A percentile compares a stretch with the other conserved stretches of the same genome.
phyloP scores from a whole-genome alignment of 257 asterid genomes.

The Scutellaria baicalensis region DNA sequence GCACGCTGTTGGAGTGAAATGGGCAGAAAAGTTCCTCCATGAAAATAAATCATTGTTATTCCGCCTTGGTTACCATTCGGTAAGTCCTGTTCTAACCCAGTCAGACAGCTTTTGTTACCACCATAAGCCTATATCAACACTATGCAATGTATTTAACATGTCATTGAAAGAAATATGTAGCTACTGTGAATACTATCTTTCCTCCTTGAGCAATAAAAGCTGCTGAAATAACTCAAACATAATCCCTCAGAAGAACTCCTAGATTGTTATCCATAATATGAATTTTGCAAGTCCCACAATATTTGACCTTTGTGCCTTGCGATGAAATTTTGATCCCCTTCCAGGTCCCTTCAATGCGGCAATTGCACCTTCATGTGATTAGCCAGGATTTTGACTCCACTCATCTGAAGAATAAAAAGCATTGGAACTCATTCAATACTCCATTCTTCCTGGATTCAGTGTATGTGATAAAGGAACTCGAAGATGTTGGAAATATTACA shows the following conservation, averaged over 20 bases:
- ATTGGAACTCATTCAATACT: conserved; percentile 86
- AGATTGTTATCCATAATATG: not conserved
- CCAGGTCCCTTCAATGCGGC: conserved; percentile 89
- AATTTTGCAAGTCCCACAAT: not conserved
- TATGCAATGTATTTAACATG: not conserved
- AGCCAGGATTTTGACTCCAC: conserved; percentile 86
- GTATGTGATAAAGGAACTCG: conserved; percentile 66
- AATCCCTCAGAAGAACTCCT: too few relatives aligned
- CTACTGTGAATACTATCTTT: not conserved
- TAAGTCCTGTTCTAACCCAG: conserved; percentile 22
- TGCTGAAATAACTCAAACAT: not conserved
- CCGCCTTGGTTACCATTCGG: conserved; percentile 96
- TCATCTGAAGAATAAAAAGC: conserved; percentile 79
- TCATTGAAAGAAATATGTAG: not conserved
- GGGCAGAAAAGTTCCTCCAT: conserved; percentile 53
- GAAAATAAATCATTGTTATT: conserved; percentile 50
- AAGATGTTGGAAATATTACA: conserved; percentile 33
- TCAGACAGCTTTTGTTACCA: not conserved
- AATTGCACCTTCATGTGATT: conserved; percentile 86
- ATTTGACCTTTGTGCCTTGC: not conserved
- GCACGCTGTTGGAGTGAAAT: conserved; percentile 70
- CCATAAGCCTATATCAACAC: not conserved
- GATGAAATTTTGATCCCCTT: not conserved
- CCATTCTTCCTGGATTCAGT: conserved; percentile 76
- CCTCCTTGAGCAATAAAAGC: not conserved